These are phyloP conservation scores for Lonicera japonica DNA, from an alignment of 129 eudicot genomes.

Conservation along the genomic window DNA sequence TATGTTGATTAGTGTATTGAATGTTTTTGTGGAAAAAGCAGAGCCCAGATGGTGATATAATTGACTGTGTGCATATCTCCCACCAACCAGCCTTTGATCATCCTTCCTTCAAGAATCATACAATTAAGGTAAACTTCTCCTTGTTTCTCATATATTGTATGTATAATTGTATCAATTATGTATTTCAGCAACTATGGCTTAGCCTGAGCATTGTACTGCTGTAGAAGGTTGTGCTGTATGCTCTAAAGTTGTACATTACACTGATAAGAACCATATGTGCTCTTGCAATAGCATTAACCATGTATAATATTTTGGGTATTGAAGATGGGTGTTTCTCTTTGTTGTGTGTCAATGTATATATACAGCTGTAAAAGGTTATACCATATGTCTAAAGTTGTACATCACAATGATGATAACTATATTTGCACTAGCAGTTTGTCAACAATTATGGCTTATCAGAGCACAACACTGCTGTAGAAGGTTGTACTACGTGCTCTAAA, in stretches of 20 bases:
- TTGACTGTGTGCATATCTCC: conserved; percentile 64
- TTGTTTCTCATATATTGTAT: not conserved
- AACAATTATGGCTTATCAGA: too few species aligned
- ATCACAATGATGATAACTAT: too few species aligned
- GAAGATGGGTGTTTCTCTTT: not conserved
- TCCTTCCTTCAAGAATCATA: conserved; percentile 66
- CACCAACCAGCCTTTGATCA: conserved; percentile 92
- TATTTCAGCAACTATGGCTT: not conserved
- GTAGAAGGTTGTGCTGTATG: not conserved
- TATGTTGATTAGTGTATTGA: not conserved
- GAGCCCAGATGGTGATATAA: conserved; percentile 76
- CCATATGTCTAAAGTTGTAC: too few species aligned
- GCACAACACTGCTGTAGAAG: too few species aligned
- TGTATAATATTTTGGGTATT: not conserved
- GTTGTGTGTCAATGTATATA: too few species aligned
- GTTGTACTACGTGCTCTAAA: too few species aligned
- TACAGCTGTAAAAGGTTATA: too few species aligned
- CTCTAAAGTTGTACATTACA: too few species aligned
- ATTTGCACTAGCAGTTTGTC: too few species aligned
- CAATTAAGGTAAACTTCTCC: conserved; percentile 43
- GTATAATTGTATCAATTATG: not conserved
- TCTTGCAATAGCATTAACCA: too few species aligned
- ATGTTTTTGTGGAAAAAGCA: conserved; percentile 12
- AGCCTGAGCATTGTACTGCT: not conserved
- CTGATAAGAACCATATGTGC: too few species aligned